Evolutionary conservation across 257 asterid species (phyloP).

Genomic region (Lantana camara): DNA sequence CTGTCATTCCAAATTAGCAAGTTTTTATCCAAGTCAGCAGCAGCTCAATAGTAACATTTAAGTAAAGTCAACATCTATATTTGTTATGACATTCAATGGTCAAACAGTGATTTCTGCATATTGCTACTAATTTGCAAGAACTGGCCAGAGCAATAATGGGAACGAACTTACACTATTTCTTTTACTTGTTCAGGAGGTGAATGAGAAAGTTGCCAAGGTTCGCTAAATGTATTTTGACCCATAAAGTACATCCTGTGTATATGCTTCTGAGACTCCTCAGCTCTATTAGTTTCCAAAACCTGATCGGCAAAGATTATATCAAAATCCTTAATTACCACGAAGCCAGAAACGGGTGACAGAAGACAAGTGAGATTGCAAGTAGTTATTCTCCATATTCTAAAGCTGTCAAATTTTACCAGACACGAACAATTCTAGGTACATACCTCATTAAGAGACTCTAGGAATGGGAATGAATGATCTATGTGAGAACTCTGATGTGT

Average conservation of each 20-base stretch:
- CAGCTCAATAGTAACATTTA: not conserved
- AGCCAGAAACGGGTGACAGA: not conserved
- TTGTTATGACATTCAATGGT: not conserved
- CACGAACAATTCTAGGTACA: not conserved
- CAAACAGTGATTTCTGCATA: constrained; percentile 4
- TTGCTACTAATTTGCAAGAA: constrained; percentile 16
- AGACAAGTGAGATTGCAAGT: not conserved
- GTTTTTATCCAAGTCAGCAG: not conserved
- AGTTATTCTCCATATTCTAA: not conserved
- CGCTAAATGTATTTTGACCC: constrained; percentile 91
- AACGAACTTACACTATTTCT: constrained; percentile 81
- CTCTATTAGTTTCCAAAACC: constrained; percentile 98
- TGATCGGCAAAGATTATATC: constrained; percentile 33
- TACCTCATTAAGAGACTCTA: constrained; percentile 98
- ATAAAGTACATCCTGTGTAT: constrained; percentile 94
- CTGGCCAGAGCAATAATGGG: not conserved
- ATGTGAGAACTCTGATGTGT: constrained; percentile 93
- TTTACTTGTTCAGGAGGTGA: constrained; percentile 91
- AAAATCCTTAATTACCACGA: constrained; percentile 11
- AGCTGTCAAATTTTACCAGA: not conserved
- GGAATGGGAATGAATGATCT: constrained; percentile 96
- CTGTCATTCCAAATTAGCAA: constrained; percentile 44
- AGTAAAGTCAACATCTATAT: not conserved
- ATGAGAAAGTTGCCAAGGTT: constrained; percentile 99
- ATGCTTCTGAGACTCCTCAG: constrained; percentile 95